Evolutionary conservation across 192 early-diverging fungal species (phyloP).

Genomic region (Linnemannia hyalina): DNA sequence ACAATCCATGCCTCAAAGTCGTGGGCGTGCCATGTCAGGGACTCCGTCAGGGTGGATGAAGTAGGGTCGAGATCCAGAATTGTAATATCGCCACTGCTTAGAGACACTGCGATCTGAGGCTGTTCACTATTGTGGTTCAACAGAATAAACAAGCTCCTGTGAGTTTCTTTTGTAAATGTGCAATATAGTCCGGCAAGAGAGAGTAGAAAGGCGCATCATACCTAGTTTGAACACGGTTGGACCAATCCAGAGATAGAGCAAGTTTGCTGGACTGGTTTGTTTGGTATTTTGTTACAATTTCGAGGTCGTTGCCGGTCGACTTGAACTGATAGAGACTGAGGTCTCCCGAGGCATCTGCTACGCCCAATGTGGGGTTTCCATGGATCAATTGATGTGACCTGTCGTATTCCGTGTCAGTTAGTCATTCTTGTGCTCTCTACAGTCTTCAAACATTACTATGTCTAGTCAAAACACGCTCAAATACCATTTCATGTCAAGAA

Average conservation of each 20-base stretch:
- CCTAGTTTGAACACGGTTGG: conserved; percentile 67
- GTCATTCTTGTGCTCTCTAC: neutral
- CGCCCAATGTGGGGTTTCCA: conserved; percentile 66
- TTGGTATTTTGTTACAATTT: conserved; percentile 46
- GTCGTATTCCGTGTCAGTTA: neutral
- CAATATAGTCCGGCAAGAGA: neutral
- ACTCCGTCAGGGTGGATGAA: conserved; percentile 45
- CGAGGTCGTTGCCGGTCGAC: conserved; percentile 23
- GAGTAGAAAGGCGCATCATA: neutral
- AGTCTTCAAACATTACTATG: neutral
- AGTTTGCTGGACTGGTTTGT: conserved; percentile 69
- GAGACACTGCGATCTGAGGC: conserved; percentile 72
- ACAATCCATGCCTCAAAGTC: conserved; percentile 95
- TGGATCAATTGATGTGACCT: conserved; percentile 69
- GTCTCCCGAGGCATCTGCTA: conserved; percentile 72
- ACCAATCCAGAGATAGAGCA: conserved; percentile 93
- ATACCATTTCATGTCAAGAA: conserved; percentile 84
- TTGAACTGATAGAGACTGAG: conserved; percentile 65
- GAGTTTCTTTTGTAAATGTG: neutral
- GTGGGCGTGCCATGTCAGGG: conserved; percentile 82
- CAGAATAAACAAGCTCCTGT: neutral
- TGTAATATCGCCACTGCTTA: conserved; percentile 81
- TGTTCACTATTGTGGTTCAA: conserved; percentile 9
- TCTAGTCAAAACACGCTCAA: neutral
- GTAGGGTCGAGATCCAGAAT: conserved; percentile 64